Evolutionary conservation across 164 flowering plant species (phyloP).

Genomic region (Brasenia schreberi): DNA sequence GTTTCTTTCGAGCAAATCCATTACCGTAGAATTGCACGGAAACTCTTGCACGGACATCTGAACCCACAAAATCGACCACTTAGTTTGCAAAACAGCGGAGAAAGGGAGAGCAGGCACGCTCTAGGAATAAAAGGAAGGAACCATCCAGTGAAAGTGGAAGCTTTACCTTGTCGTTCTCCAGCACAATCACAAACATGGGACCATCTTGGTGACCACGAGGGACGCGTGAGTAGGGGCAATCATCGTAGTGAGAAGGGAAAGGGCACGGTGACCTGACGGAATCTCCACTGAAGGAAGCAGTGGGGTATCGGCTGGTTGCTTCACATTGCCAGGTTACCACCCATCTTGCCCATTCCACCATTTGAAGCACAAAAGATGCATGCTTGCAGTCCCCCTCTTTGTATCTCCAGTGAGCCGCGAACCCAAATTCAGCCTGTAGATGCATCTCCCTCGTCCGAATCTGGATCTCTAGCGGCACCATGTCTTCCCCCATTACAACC

Average conservation of each 20-base stretch:
- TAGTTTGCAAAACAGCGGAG: neutral
- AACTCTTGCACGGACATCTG: conserved; percentile 98
- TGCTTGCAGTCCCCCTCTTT: conserved; percentile 75
- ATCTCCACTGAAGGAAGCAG: conserved; percentile 28
- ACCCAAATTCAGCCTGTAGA: conserved; percentile 85
- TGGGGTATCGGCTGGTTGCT: conserved; percentile 41
- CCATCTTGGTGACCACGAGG: conserved; percentile 48
- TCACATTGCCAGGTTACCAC: conserved; percentile 83
- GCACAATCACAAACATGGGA: conserved; percentile 67
- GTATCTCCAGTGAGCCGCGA: conserved; percentile 99
- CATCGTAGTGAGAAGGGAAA: conserved; percentile 69
- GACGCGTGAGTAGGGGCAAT: conserved; percentile 57
- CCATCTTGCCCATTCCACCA: conserved; percentile 99
- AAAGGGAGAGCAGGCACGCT: neutral
- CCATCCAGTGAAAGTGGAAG: neutral
- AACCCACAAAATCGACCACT: conserved; percentile 3
- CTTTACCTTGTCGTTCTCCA: conserved; percentile 86
- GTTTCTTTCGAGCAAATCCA: conserved; percentile 49
- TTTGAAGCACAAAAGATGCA: conserved; percentile 75
- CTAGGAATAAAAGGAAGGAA: neutral
- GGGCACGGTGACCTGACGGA: conserved; percentile 63
- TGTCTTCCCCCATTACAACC: conserved; percentile 73
- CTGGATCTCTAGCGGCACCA: conserved; percentile 81
- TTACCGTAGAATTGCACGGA: conserved; percentile 56
- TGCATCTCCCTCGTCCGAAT: conserved; percentile 94